phyloP scores from a whole-genome alignment of 2,329 filamentous ascomycete genomes.

The Penicillium corylophilum region DNA sequence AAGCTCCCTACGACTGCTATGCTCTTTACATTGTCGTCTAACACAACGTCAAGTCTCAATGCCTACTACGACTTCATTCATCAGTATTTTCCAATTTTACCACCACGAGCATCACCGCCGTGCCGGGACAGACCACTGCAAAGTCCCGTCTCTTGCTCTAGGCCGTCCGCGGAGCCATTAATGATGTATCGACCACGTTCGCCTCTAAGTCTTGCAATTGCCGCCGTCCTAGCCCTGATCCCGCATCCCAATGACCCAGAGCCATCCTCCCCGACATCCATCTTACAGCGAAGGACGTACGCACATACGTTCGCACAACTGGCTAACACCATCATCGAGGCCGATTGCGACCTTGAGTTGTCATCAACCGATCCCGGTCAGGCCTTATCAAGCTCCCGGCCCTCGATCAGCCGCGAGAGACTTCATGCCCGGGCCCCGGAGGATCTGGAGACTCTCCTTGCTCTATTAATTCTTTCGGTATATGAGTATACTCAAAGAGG shows the following conservation, averaged over 20 bases:
- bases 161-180: slow-evolving; percentile 30
- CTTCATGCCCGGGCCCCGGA: slow-evolving; percentile 42
- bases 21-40: slow-evolving; percentile 10
- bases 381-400: slow-evolving; percentile 35
- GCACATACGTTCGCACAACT: slow-evolving; percentile 43
- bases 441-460: slow-evolving; percentile 43
- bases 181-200: slow-evolving; percentile 41
- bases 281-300: slow-evolving; percentile 39
- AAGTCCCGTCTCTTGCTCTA: slow-evolving; percentile 29
- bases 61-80: slow-evolving; percentile 50
- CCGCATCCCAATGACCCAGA: slow-evolving; percentile 43
- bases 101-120: slow-evolving; percentile 34
- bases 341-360: slow-evolving; percentile 44
- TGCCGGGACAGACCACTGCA: slow-evolving; percentile 36
- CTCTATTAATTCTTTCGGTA: slow-evolving; percentile 43
- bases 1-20: slow-evolving; percentile 14
- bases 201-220: slow-evolving; percentile 46
- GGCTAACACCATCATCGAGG: slow-evolving; percentile 41
- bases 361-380: slow-evolving; percentile 42
- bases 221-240: slow-evolving; percentile 43
- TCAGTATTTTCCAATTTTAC: slow-evolving; percentile 46
- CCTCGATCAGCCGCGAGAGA: slow-evolving; percentile 32
- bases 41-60: slow-evolving; percentile 36
- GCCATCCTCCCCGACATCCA: slow-evolving; percentile 34
- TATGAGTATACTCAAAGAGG: slow-evolving; percentile 49